Conservation (phyloP, 2,329 filamentous ascomycete genomes). For the Domatiomyces globalis region DNA sequence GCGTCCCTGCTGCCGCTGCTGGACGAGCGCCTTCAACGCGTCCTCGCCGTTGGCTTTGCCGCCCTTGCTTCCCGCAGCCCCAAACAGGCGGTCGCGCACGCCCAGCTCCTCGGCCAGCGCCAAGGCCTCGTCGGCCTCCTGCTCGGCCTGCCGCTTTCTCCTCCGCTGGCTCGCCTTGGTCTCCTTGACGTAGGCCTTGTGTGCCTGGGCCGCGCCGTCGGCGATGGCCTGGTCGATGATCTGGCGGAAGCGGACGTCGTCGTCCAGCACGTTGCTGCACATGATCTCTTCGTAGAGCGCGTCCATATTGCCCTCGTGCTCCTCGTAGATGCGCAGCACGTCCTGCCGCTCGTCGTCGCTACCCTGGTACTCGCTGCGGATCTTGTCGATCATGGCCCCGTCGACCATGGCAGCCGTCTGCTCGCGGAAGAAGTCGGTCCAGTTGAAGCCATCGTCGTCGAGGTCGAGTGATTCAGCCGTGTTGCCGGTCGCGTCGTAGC, state of each 20-base stretch:
- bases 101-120: conserved; percentile 62
- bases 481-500: conserved; percentile 81
- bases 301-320: conserved; percentile 60
- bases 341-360: conserved; percentile 75
- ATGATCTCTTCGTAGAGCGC: conserved; percentile 69
- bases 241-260: conserved; percentile 68
- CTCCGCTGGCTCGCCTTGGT: conserved; percentile 48
- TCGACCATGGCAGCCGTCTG: conserved; percentile 70
- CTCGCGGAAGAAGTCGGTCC: conserved; percentile 75
- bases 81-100: conserved; percentile 56
- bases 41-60: conserved; percentile 26
- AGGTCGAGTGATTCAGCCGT: conserved; percentile 65
- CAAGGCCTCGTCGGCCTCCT: conserved; percentile 59
- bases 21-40: conserved; percentile 46
- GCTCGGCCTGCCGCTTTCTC: conserved; percentile 47
- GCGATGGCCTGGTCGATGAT: conserved; percentile 74
- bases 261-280: conserved; percentile 67
- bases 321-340: conserved; percentile 60
- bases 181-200: conserved; percentile 58
- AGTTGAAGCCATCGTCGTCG: conserved; percentile 70
- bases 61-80: conserved; percentile 32
- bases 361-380: conserved; percentile 65
- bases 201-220: conserved; percentile 50
- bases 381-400: conserved; percentile 56
- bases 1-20: conserved; percentile 36